phyloP scores from a whole-genome alignment of 2,329 filamentous ascomycete genomes.

The Claviceps pazoutovae region DNA sequence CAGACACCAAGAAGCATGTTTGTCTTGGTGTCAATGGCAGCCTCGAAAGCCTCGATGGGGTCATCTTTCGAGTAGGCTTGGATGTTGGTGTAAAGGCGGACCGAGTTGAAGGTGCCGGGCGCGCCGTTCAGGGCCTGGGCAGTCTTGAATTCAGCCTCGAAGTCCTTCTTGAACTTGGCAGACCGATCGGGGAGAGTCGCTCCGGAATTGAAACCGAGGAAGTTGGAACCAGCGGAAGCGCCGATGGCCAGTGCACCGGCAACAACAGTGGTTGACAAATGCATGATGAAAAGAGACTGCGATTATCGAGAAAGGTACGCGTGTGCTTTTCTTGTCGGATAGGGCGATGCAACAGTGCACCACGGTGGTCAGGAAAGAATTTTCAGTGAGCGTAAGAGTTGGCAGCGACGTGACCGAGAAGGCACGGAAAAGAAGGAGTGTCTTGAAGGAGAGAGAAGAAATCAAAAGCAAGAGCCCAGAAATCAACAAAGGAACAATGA shows the following conservation, averaged over 20 bases:
- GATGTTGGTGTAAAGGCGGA: conserved; percentile 56
- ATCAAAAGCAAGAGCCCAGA: background rate
- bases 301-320: background rate
- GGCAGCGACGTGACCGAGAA: background rate
- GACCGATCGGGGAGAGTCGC: conserved; percentile 30
- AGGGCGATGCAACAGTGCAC: background rate
- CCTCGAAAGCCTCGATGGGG: conserved; percentile 69
- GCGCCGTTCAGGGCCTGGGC: conserved; percentile 22
- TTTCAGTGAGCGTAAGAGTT: background rate
- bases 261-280: conserved; percentile 23
- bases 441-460: background rate
- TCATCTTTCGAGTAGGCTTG: conserved; percentile 53
- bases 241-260: conserved; percentile 26
- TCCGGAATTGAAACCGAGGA: conserved; percentile 41
- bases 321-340: background rate
- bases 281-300: conserved; percentile 20
- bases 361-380: background rate
- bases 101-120: conserved; percentile 41
- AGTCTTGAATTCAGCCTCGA: conserved; percentile 30
- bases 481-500: background rate
- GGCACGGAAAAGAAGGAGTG: background rate
- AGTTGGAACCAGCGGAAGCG: conserved; percentile 29
- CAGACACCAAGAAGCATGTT: conserved; percentile 52
- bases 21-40: conserved; percentile 46
- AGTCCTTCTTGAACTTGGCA: conserved; percentile 39